A percentile compares a stretch with the other conserved stretches of the same genome.
phyloP scores from a whole-genome alignment of 1,139 yeast species.

The Suhomyces maxii region DNA sequence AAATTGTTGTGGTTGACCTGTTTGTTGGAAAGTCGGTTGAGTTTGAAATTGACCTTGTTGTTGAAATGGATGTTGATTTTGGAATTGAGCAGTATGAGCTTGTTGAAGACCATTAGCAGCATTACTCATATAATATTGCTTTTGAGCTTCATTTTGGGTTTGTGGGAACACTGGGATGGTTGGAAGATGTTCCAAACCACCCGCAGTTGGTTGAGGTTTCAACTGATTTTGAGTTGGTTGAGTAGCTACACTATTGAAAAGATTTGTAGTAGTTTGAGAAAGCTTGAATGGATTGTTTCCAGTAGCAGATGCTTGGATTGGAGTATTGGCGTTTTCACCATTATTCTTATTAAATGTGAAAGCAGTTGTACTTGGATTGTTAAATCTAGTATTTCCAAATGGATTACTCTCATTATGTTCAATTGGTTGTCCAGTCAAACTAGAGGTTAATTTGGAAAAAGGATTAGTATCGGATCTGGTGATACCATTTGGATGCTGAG shows the following conservation, averaged over 20 bases:
- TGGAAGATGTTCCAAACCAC: slow-evolving; percentile 63
- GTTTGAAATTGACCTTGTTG: not conserved
- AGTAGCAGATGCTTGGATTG: slow-evolving; percentile 30
- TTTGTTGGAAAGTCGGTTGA: slow-evolving; percentile 1
- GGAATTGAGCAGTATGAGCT: slow-evolving; percentile 5
- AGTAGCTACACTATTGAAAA: slow-evolving; percentile 29
- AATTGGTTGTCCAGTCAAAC: slow-evolving; percentile 21
- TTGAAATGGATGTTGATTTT: slow-evolving; percentile 10
- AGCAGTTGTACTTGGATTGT: slow-evolving; percentile 39
- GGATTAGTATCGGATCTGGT: slow-evolving; percentile 43
- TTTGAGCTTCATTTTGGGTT: slow-evolving; percentile 47
- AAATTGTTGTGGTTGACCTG: not conserved
- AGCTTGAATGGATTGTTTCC: slow-evolving; percentile 51
- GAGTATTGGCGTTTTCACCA: slow-evolving; percentile 11
- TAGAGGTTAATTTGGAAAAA: slow-evolving; percentile 29
- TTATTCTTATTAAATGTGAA: slow-evolving; percentile 27
- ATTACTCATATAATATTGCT: slow-evolving; percentile 35
- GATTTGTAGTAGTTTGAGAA: slow-evolving; percentile 36
- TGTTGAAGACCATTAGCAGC: slow-evolving; percentile 30
- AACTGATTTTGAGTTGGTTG: slow-evolving; percentile 25
- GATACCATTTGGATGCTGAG: slow-evolving; percentile 15
- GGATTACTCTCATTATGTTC: slow-evolving; percentile 43
- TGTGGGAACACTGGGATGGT: slow-evolving; percentile 68
- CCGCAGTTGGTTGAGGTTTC: slow-evolving; percentile 59
- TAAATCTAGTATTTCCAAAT: slow-evolving; percentile 43